Percentiles rank a stretch among this genome's conserved stretches.
phyloP scores from a whole-genome alignment of 768 basidiomycete genomes.

The Suillus placidus region DNA sequence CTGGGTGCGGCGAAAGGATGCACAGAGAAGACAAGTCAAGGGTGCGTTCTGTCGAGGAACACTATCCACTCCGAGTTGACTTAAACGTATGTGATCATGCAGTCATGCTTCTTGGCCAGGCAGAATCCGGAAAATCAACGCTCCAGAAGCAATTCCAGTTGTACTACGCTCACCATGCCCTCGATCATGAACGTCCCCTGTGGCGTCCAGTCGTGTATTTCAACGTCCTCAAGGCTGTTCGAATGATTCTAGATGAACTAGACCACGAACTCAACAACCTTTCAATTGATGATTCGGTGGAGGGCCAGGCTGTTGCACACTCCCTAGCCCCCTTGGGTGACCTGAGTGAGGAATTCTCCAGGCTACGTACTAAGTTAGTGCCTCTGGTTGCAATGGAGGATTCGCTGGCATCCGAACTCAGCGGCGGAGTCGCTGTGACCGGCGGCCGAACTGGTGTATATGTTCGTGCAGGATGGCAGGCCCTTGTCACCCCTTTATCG shows the following conservation, averaged over 20 bases:
- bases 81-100: constrained; percentile 13
- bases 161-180: constrained; percentile 69
- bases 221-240: constrained; percentile 80
- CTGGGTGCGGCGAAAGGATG: constrained; percentile 46
- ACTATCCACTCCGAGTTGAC: not conserved
- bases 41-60: constrained; percentile 36
- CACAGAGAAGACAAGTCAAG: constrained; percentile 53
- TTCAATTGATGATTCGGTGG: constrained; percentile 28
- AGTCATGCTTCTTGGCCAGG: constrained; percentile 81
- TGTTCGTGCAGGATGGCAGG: constrained; percentile 76
- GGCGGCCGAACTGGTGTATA: constrained; percentile 66
- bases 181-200: constrained; percentile 70
- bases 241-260: constrained; percentile 72
- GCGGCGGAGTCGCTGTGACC: constrained; percentile 60
- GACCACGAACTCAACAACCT: constrained; percentile 55
- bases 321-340: constrained; percentile 35
- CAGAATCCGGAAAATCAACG: constrained; percentile 83
- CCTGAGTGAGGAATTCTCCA: constrained; percentile 49
- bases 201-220: constrained; percentile 85
- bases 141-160: constrained; percentile 85
- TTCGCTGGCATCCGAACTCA: constrained; percentile 67
- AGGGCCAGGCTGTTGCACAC: constrained; percentile 34
- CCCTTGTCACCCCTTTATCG: constrained; percentile 47
- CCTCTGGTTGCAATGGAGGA: constrained; percentile 70
- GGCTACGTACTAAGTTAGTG: constrained; percentile 57